These are phyloP conservation scores for Xylariaceae sp. DNA, from an alignment of 2,329 filamentous ascomycete species.

Conservation along the genomic window DNA sequence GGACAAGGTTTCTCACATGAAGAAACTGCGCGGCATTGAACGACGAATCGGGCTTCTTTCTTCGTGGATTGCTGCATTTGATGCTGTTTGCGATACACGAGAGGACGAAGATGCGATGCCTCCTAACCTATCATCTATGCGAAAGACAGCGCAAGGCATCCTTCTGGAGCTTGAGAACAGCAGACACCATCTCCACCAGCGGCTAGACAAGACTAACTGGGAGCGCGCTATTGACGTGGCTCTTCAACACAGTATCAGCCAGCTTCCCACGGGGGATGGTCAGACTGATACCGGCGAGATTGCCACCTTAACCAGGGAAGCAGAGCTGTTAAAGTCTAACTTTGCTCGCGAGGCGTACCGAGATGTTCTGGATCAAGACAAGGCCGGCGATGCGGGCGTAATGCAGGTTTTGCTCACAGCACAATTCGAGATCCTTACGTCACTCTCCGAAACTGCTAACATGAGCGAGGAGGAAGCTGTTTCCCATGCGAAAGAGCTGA, in stretches of 20 bases:
- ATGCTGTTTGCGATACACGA: constrained; percentile 69
- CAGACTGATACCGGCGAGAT: constrained; percentile 63
- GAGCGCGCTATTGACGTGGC: constrained; percentile 84
- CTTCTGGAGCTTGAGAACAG: constrained; percentile 85
- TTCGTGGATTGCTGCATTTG: constrained; percentile 90
- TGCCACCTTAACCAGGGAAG: constrained; percentile 71
- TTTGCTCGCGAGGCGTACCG: constrained; percentile 76
- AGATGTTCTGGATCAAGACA: constrained; percentile 80
- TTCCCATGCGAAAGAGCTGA: constrained; percentile 69
- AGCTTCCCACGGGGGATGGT: constrained; percentile 68
- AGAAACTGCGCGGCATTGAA: constrained; percentile 77
- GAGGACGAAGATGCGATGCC: constrained; percentile 67
- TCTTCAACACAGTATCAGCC: constrained; percentile 76
- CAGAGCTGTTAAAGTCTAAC: constrained; percentile 77
- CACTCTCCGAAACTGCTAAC: constrained; percentile 73
- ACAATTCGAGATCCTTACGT: constrained; percentile 86
- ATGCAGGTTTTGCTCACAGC: constrained; percentile 82
- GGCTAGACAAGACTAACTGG: constrained; percentile 77
- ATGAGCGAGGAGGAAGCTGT: constrained; percentile 85
- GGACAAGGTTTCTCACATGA: constrained; percentile 75
- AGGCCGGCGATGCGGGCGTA: constrained; percentile 69
- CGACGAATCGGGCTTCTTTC: constrained; percentile 81
- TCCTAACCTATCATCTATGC: constrained; percentile 66
- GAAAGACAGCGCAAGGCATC: constrained; percentile 85
- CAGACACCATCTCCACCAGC: constrained; percentile 84